Evolutionary conservation across 495 filamentous ascomycete genomes (phyloP).

Genomic region (Podospora appendiculata): DNA sequence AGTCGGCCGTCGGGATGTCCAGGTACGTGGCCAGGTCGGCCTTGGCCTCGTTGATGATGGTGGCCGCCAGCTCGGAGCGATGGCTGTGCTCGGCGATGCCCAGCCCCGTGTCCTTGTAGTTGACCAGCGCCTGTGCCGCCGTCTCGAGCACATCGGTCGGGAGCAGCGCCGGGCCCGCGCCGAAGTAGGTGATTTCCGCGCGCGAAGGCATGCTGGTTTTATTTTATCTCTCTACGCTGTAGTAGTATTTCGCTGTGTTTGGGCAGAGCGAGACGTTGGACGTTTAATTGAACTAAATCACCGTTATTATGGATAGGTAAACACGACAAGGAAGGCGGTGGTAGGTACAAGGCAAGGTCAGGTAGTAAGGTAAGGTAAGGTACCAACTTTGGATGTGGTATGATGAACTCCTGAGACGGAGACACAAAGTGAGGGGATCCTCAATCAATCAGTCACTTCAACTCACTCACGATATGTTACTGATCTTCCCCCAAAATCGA

Average conservation of each 20-base stretch:
- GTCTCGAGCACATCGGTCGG: slow-evolving; percentile 69
- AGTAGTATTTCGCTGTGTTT: not conserved
- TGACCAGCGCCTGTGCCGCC: slow-evolving; percentile 67
- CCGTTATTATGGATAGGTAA: too few species aligned
- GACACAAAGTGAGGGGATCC: too few species aligned
- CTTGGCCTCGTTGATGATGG: slow-evolving; percentile 60
- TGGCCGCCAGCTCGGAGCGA: slow-evolving; percentile 66
- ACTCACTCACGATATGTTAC: too few species aligned
- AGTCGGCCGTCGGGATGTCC: slow-evolving; percentile 60
- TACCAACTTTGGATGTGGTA: too few species aligned
- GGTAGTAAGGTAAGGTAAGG: too few species aligned
- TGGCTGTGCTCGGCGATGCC: slow-evolving; percentile 84
- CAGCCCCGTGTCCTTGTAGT: slow-evolving; percentile 75
- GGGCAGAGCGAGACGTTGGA: not conserved
- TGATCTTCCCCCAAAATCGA: too few species aligned
- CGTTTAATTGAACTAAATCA: too few species aligned
- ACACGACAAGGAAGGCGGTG: too few species aligned
- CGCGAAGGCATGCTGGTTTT: slow-evolving; percentile 19
- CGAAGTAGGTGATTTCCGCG: slow-evolving; percentile 47
- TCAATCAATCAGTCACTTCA: too few species aligned
- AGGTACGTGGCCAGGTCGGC: slow-evolving; percentile 59
- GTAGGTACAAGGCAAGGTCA: too few species aligned
- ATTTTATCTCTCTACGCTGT: not conserved
- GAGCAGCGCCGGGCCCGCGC: slow-evolving; percentile 77
- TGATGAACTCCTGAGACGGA: too few species aligned